Evolutionary conservation across 1,284 basidiomycete species (phyloP).

Genomic region (Neonothopanus nambi): DNA sequence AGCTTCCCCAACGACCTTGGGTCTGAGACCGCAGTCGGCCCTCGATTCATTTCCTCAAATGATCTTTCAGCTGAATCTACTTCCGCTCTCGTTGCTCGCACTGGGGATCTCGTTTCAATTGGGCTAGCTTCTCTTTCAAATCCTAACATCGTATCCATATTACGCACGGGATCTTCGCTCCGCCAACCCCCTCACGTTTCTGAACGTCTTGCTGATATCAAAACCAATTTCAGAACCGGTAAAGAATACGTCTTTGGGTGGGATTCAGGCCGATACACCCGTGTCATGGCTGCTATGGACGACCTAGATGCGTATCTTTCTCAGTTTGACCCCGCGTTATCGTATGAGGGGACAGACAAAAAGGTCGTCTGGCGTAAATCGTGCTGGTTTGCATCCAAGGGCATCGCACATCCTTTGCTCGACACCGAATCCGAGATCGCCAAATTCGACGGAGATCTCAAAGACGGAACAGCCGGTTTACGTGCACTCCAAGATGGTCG

Average conservation of each 20-base stretch:
- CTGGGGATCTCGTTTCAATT: background rate
- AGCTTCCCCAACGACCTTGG: background rate
- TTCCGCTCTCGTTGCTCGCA: background rate
- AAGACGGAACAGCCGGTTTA: conserved; percentile 3
- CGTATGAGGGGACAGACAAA: conserved; percentile 7
- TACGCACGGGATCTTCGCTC: background rate
- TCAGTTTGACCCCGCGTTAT: conserved; percentile 3
- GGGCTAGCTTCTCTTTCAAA: background rate
- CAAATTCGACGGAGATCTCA: conserved; percentile 8
- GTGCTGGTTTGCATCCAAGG: conserved; percentile 10
- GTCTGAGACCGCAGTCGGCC: no score
- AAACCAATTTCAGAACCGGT: background rate
- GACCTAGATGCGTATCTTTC: background rate
- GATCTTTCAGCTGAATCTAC: background rate
- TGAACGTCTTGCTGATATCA: conserved; percentile 5
- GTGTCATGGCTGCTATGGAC: background rate
- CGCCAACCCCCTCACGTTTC: background rate
- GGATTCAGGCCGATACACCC: background rate
- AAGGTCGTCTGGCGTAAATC: no score
- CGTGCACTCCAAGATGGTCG: background rate
- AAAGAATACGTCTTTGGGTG: conserved; percentile 6
- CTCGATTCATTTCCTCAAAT: background rate
- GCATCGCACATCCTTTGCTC: background rate
- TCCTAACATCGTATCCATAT: background rate
- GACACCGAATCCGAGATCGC: conserved; percentile 4